phyloP scores from a whole-genome alignment of 2,329 filamentous ascomycete genomes.

The Exophiala calicioides region DNA sequence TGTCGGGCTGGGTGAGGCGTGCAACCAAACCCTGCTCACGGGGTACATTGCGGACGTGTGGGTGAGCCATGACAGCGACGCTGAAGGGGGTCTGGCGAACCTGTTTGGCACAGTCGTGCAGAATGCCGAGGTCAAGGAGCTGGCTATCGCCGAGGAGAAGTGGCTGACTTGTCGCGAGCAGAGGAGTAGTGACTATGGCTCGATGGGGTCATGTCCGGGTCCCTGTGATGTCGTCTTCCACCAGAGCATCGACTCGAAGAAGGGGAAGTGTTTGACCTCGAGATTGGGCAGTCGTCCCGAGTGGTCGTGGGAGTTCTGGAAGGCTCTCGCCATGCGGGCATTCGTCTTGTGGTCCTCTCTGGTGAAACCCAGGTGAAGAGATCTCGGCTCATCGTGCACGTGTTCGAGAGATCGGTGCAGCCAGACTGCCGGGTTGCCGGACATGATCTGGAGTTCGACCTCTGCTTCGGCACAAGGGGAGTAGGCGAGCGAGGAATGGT shows the following conservation, averaged over 20 bases:
- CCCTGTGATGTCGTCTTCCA: slow-evolving; percentile 10
- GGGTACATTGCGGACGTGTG: no score
- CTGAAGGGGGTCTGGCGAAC: no score
- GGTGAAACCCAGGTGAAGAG: neutral
- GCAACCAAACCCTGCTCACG: no score
- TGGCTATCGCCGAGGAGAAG: no score
- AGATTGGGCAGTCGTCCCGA: slow-evolving; percentile 12
- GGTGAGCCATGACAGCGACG: no score
- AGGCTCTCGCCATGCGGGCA: neutral
- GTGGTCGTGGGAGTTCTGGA: slow-evolving; percentile 2
- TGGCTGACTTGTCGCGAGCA: no score
- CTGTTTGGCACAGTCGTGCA: no score
- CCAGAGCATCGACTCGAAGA: slow-evolving; percentile 19
- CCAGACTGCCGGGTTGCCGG: slow-evolving; percentile 17
- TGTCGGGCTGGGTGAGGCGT: no score
- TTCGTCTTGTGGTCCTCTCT: neutral
- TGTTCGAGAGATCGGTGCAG: slow-evolving; percentile 17
- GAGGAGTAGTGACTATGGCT: no score
- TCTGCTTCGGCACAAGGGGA: slow-evolving; percentile 56
- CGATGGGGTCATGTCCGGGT: no score
- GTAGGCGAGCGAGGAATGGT: slow-evolving; percentile 56
- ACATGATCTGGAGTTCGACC: slow-evolving; percentile 20
- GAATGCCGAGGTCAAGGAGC: no score
- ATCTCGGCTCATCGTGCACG: neutral
- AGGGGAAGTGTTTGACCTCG: slow-evolving; percentile 20